phyloP scores from a whole-genome alignment of 257 asterid genomes.

The Capsicum rhomboideum region DNA sequence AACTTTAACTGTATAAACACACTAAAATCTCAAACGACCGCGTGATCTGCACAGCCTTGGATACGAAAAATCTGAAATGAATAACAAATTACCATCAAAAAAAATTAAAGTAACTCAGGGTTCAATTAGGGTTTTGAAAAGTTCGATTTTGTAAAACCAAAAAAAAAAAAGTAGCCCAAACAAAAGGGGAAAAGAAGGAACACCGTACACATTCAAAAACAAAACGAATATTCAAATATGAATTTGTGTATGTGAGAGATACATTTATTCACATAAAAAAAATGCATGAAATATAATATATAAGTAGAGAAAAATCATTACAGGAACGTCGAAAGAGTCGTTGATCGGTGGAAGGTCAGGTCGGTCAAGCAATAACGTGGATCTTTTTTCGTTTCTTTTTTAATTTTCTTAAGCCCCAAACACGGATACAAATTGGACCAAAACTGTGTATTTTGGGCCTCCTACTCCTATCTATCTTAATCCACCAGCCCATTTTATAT shows the following conservation, averaged over 20 bases:
- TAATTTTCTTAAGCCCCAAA: neutral
- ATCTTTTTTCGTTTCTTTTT: neutral
- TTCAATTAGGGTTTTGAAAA: slow-evolving; percentile 65
- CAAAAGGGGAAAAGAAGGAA: neutral
- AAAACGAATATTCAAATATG: slow-evolving; percentile 12
- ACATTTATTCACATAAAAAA: neutral
- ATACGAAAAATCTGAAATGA: slow-evolving; percentile 37
- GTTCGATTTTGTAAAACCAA: neutral
- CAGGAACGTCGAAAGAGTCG: slow-evolving; percentile 23
- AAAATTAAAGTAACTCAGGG: slow-evolving; percentile 30
- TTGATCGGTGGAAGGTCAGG: slow-evolving; percentile 32
- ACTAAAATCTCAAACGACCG: slow-evolving; percentile 25
- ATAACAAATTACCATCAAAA: slow-evolving; percentile 15
- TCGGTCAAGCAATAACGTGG: slow-evolving; percentile 48
- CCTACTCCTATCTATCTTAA: neutral
- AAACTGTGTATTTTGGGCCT: neutral
- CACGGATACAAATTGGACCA: neutral
- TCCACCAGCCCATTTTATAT: neutral
- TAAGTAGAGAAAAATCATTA: neutral
- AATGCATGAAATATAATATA: neutral
- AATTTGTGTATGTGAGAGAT: neutral
- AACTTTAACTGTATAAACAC: slow-evolving; percentile 18
- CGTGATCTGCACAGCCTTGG: slow-evolving; percentile 45
- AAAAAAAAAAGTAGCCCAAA: neutral
- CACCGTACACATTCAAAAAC: slow-evolving; percentile 4